phyloP scores from a whole-genome alignment of 176 grass and related monocot species.

The Zoysia pacifica region DNA sequence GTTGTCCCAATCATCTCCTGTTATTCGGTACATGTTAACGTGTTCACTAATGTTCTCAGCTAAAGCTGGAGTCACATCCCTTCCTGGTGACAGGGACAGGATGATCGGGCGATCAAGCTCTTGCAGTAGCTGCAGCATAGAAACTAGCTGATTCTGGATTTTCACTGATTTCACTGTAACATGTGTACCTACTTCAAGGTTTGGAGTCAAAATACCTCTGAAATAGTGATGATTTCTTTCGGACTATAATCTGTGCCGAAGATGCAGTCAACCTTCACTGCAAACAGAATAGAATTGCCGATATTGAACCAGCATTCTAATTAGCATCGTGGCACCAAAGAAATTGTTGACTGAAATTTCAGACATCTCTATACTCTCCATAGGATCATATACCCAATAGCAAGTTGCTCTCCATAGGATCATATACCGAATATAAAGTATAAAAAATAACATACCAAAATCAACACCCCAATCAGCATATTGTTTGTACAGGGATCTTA shows the following conservation, averaged over 20 bases:
- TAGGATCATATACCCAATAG: neutral
- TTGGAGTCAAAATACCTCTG: slow-evolving; percentile 54
- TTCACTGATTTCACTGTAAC: slow-evolving; percentile 17
- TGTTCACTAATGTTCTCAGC: slow-evolving; percentile 59
- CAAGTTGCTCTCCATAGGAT: neutral
- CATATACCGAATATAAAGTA: slow-evolving; percentile 11
- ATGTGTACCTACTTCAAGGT: neutral
- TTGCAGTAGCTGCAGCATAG: slow-evolving; percentile 60
- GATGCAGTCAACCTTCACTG: slow-evolving; percentile 95
- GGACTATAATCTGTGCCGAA: slow-evolving; percentile 78
- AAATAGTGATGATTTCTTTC: slow-evolving; percentile 77
- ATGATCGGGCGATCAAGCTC: slow-evolving; percentile 73
- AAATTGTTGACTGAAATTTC: slow-evolving; percentile 13
- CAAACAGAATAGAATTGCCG: slow-evolving; percentile 30
- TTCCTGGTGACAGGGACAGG: slow-evolving; percentile 82
- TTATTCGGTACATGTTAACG: slow-evolving; percentile 92
- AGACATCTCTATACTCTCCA: neutral
- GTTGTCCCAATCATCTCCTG: slow-evolving; percentile 89
- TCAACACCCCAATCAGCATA: slow-evolving; percentile 90
- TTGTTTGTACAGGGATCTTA: slow-evolving; percentile 84
- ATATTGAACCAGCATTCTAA: slow-evolving; percentile 1
- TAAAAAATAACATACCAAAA: slow-evolving; percentile 60
- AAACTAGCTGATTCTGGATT: slow-evolving; percentile 25
- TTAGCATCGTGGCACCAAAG: neutral
- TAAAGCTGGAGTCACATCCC: slow-evolving; percentile 59